phyloP scores from a whole-genome alignment of 2,329 filamentous ascomycete species.

The Claviceps sp. region DNA sequence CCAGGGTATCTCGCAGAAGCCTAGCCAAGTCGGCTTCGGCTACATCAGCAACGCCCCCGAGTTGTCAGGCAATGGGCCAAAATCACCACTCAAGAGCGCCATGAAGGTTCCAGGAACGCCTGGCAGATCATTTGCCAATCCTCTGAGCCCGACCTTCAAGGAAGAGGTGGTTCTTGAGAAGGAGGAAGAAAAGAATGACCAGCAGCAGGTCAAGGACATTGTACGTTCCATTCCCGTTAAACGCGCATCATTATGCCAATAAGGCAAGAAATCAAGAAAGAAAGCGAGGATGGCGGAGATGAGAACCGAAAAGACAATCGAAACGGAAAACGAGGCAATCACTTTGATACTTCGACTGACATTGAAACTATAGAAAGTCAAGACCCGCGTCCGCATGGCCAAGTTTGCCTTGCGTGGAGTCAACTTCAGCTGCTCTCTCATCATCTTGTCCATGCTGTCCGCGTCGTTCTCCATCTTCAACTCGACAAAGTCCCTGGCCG shows the following conservation, averaged over 20 bases:
- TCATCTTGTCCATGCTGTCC: slow-evolving; percentile 80
- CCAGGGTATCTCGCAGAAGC: slow-evolving; percentile 45
- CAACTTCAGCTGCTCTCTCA: slow-evolving; percentile 93
- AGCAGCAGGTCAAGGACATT: slow-evolving; percentile 75
- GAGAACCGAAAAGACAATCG: background rate
- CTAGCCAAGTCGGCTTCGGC: slow-evolving; percentile 83
- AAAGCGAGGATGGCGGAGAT: background rate
- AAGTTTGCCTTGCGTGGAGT: slow-evolving; percentile 92
- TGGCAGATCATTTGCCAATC: slow-evolving; percentile 57
- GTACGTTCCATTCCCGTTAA: slow-evolving; percentile 39
- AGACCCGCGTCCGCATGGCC: slow-evolving; percentile 78
- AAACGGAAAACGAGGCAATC: background rate
- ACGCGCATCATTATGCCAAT: background rate
- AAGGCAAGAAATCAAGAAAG: background rate
- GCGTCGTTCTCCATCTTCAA: slow-evolving; percentile 90
- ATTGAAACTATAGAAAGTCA: slow-evolving; percentile 57
- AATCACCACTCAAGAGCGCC: slow-evolving; percentile 76
- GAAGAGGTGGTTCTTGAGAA: slow-evolving; percentile 83
- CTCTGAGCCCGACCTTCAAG: slow-evolving; percentile 78
- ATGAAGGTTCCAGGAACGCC: slow-evolving; percentile 78
- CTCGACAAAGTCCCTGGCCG: slow-evolving; percentile 60
- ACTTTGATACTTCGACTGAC: background rate
- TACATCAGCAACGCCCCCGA: slow-evolving; percentile 58
- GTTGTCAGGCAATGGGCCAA: slow-evolving; percentile 49
- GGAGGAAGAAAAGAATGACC: slow-evolving; percentile 66